These are phyloP conservation scores for Rhinocladiella similis DNA, from an alignment of 2,329 filamentous ascomycete genomes.

Conservation along the genomic window DNA sequence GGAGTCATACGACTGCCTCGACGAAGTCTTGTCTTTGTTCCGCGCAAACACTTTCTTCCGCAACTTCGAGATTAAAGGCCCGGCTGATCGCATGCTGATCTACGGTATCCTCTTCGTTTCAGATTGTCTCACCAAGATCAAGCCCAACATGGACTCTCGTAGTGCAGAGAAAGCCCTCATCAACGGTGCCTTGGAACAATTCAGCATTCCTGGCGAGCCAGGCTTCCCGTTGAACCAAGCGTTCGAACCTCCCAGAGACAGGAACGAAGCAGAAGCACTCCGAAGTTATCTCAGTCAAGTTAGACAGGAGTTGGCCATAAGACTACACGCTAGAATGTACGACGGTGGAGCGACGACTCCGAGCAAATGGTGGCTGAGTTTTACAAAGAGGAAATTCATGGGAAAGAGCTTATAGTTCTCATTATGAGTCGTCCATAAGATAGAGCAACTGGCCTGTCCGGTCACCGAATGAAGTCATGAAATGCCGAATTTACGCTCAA, in stretches of 20 bases:
- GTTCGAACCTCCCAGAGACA: conserved; percentile 83
- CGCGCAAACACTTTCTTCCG: conserved; percentile 98
- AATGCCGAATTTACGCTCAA: background rate
- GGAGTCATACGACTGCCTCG: conserved; percentile 93
- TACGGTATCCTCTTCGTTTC: conserved; percentile 96
- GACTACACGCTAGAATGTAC: conserved; percentile 84
- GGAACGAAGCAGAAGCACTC: conserved; percentile 85
- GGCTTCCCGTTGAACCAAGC: conserved; percentile 94
- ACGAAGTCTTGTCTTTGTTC: conserved; percentile 90
- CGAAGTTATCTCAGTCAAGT: conserved; percentile 80
- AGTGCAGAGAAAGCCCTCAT: conserved; percentile 75
- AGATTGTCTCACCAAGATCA: conserved; percentile 86
- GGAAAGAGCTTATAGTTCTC: conserved; percentile 73
- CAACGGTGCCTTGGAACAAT: conserved; percentile 91
- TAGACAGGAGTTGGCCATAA: conserved; percentile 81
- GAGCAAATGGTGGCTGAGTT: conserved; percentile 95
- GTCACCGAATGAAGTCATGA: background rate
- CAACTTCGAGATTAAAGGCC: conserved; percentile 98
- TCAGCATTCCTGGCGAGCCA: conserved; percentile 90
- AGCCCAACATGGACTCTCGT: conserved; percentile 65
- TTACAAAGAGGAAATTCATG: conserved; percentile 99
- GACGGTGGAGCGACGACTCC: conserved; percentile 68
- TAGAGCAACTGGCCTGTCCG: background rate
- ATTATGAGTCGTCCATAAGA: background rate
- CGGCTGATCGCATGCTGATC: conserved; percentile 88